Percentiles rank a stretch among this genome's conserved stretches.
Conservation (phyloP, 1,284 basidiomycete species). For the Leccinum holopus region DNA sequence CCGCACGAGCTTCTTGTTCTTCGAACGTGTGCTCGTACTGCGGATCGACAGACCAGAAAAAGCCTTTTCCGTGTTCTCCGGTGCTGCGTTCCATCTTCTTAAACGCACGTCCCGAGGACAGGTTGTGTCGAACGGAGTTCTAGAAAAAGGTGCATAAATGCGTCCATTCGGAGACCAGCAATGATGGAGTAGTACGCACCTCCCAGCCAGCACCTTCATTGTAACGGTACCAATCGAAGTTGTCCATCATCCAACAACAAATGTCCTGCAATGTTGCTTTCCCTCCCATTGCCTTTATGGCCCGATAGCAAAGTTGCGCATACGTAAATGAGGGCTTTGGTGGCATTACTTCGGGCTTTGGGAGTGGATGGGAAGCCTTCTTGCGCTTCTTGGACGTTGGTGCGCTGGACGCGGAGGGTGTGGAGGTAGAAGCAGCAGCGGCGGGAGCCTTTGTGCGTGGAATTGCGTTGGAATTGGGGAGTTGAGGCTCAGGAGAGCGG, state of each 20-base stretch:
- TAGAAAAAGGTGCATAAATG: slow-evolving; percentile 34
- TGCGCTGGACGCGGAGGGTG: slow-evolving; percentile 11
- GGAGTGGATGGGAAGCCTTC: slow-evolving; percentile 52
- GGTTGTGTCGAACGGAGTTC: slow-evolving; percentile 91
- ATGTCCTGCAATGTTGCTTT: slow-evolving; percentile 92
- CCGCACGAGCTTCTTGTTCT: slow-evolving; percentile 62
- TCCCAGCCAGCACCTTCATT: slow-evolving; percentile 83
- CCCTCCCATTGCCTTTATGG: slow-evolving; percentile 75
- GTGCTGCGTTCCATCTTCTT: slow-evolving; percentile 81
- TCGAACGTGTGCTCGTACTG: slow-evolving; percentile 64
- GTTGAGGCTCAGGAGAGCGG: slow-evolving; percentile 41
- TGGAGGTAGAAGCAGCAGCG: slow-evolving; percentile 14
- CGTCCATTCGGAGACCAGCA: slow-evolving; percentile 20
- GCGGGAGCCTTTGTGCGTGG: slow-evolving; percentile 49
- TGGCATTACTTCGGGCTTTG: slow-evolving; percentile 72
- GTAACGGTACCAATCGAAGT: slow-evolving; percentile 86
- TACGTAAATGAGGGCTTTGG: slow-evolving; percentile 77
- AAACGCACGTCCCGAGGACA: slow-evolving; percentile 87
- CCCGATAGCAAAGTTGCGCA: slow-evolving; percentile 75
- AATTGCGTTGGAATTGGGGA: slow-evolving; percentile 64
- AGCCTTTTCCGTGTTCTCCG: slow-evolving; percentile 86
- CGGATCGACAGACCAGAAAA: slow-evolving; percentile 85
- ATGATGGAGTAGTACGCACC: slow-evolving; percentile 46
- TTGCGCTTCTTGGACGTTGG: slow-evolving; percentile 65
- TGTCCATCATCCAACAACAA: slow-evolving; percentile 86